Evolutionary conservation across 202 grass and related monocot genomes (phyloP), one percentile per base, ranked within the genome.

Genomic region (Musa balbisiana): DNA sequence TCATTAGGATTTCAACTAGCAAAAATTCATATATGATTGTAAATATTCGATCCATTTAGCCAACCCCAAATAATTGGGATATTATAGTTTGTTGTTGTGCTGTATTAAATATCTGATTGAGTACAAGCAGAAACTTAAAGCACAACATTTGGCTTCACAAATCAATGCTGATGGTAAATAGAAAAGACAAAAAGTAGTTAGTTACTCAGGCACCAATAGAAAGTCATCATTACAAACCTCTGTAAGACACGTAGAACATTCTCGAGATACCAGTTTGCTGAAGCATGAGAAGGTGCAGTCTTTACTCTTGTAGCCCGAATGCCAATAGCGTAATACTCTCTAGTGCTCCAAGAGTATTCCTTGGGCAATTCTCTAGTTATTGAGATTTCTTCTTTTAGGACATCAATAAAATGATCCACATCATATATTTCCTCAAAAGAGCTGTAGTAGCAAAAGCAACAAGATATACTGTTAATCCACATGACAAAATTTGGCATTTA

Each of bases 371-470:
- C 69, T 85, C 87, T 86, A 63, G 85, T 77, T 76, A 98, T 81
- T 74, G 82, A 76, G 81, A 98, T 81, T 20, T 98, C 94, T 62
- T 77, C 74, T 91, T 88, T 91, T 52, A 98, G 74, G 51, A 76
- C 60, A 76, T 63, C 69, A 72, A 93, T 89, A 79, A 98, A 98
- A 80, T 89, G 85, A 75, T 91, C 94, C 20, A 89, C 86, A 76
- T 98, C 87, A 84, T 87, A 98, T 74, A 98, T 89, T 74, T 88
- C 94, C 79, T 89, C 85, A 12, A 98, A 98, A 54, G 91, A 87
- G 79, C 94, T 98, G 85, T 58, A 83, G n/a, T 53, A 80, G 23
- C 25, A 80, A 75, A 69, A 6, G 4, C 17, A 53, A 17, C 58
- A 76, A 26, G 43, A 67, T 52, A 27, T 2, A 49, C 58, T 65